Evolutionary conservation across 495 filamentous ascomycete genomes (phyloP).

Genomic region (Trichoderma reesei): DNA sequence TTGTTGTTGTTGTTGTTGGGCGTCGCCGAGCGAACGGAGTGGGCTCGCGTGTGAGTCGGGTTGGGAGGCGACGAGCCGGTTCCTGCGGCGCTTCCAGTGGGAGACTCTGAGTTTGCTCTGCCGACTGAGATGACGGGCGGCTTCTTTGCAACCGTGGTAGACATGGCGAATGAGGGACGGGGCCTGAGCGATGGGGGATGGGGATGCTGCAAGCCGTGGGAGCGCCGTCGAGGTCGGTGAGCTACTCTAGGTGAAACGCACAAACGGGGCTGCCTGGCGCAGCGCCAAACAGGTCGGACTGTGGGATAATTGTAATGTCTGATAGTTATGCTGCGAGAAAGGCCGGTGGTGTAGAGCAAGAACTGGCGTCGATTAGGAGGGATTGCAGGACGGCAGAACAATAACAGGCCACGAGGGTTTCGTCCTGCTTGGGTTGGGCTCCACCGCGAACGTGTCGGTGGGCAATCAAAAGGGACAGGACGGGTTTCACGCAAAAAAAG

Average conservation of each 20-base stretch:
- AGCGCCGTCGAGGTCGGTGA: constrained; percentile 6
- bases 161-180: constrained; percentile 21
- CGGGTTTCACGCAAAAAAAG: background rate
- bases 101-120: constrained; percentile 8
- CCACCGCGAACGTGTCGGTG: background rate
- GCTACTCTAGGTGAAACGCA: constrained; percentile 4
- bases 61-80: constrained; percentile 21
- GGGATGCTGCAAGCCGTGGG: background rate
- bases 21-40: constrained; percentile 25
- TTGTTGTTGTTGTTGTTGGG: constrained; percentile 24
- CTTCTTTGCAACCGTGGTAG: constrained; percentile 36
- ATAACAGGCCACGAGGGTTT: constrained; percentile 6
- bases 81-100: too few species aligned
- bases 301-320: background rate
- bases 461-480: background rate
- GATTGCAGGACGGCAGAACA: too few species aligned
- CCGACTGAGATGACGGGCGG: constrained; percentile 29
- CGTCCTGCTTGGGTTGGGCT: background rate
- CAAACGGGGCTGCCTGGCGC: constrained; percentile 1
- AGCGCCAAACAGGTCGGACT: background rate
- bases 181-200: constrained; percentile 2
- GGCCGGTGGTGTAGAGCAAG: background rate
- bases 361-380: background rate
- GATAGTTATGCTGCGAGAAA: constrained; percentile 7
- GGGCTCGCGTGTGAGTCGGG: constrained; percentile 21